Percentiles rank a stretch among this genome's conserved stretches.
Evolutionary conservation across 164 flowering plant species (phyloP).

Genomic region (Vitis rupestris): DNA sequence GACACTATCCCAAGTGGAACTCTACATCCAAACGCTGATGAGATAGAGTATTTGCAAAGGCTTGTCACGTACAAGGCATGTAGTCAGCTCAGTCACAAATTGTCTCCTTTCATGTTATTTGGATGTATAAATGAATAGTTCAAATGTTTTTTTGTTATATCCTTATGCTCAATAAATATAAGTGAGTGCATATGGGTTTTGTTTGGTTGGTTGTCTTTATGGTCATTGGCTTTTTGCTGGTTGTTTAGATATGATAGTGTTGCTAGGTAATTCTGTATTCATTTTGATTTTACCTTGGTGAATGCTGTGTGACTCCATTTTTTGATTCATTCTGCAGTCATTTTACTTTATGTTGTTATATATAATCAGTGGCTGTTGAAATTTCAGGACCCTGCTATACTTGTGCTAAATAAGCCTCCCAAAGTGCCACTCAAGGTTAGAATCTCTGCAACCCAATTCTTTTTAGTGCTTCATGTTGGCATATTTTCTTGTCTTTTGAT

Average conservation of each 20-base stretch:
- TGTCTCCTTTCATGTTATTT: background rate
- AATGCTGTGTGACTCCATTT: background rate
- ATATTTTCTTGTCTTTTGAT: background rate
- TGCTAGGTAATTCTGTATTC: background rate
- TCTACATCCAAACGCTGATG: constrained; percentile 91
- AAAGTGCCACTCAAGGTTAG: constrained; percentile 84
- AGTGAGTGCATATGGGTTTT: too few species aligned
- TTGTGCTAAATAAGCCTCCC: constrained; percentile 90
- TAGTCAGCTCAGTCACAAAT: background rate
- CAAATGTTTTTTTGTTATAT: background rate
- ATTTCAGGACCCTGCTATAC: constrained; percentile 80
- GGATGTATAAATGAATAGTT: background rate
- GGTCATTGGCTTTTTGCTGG: background rate
- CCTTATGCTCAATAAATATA: too few species aligned
- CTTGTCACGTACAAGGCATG: constrained; percentile 85
- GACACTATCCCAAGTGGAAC: constrained; percentile 87
- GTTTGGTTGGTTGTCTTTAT: background rate
- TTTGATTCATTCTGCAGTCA: background rate
- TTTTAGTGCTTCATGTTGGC: background rate
- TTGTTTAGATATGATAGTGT: background rate
- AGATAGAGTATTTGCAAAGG: constrained; percentile 78
- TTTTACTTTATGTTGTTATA: background rate
- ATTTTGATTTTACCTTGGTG: constrained; percentile 2
- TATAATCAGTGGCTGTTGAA: background rate
- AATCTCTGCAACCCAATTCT: background rate